A percentile compares a stretch with the other conserved stretches of the same genome.
phyloP scores from a whole-genome alignment of 2,329 filamentous ascomycete species.

The Phoma herbarum region DNA sequence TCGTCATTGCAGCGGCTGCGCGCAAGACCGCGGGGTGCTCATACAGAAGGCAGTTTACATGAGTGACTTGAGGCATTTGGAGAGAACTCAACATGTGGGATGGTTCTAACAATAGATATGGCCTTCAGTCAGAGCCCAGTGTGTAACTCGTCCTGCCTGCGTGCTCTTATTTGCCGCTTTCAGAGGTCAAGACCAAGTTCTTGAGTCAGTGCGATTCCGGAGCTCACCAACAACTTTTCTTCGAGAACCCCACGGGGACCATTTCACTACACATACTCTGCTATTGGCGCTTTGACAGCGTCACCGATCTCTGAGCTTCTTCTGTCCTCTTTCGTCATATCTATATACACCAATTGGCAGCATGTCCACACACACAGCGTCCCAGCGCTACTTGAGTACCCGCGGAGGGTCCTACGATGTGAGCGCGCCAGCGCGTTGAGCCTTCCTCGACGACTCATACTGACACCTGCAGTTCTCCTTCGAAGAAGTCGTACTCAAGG shows the following conservation, averaged over 20 bases:
- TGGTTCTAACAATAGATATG: not conserved
- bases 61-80: not conserved
- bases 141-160: not conserved
- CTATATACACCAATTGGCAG: slow-evolving; percentile 13
- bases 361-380: slow-evolving; percentile 60
- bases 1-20: not conserved
- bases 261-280: slow-evolving; percentile 21
- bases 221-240: slow-evolving; percentile 35
- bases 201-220: slow-evolving; percentile 43
- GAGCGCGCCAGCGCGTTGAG: slow-evolving; percentile 36
- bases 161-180: slow-evolving; percentile 16
- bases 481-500: slow-evolving; percentile 89
- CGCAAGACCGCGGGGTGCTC: slow-evolving; percentile 3
- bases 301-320: slow-evolving; percentile 17
- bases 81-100: not conserved
- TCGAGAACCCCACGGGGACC: slow-evolving; percentile 33
- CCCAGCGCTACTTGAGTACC: slow-evolving; percentile 70
- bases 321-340: not conserved
- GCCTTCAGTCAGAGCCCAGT: not conserved
- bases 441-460: slow-evolving; percentile 13
- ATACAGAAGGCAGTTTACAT: not conserved
- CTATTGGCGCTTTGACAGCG: slow-evolving; percentile 22
- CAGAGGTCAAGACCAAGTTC: slow-evolving; percentile 22
- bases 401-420: slow-evolving; percentile 70
- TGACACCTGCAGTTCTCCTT: slow-evolving; percentile 75